Percentiles rank a stretch among this genome's conserved stretches.
phyloP scores from a whole-genome alignment of 139 green algal species.

The Pseudopediastrum boryanum region DNA sequence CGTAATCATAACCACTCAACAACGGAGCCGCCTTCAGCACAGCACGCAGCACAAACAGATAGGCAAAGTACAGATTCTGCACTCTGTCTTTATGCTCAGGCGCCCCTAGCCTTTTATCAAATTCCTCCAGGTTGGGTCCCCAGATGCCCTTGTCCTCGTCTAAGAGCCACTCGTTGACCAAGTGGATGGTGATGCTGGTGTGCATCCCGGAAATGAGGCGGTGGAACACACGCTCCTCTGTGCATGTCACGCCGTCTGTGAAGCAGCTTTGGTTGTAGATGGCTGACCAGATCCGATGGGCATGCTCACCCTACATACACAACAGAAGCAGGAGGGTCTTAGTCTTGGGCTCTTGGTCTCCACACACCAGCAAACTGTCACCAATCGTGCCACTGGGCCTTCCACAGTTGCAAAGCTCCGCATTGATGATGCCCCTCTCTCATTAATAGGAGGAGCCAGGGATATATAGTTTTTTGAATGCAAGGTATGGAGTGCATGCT shows the following conservation, averaged over 20 bases:
- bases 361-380: no score
- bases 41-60: slow-evolving; percentile 90
- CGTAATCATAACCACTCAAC: slow-evolving; percentile 63
- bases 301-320: slow-evolving; percentile 79
- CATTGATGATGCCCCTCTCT: no score
- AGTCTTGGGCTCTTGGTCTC: not conserved
- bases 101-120: slow-evolving; percentile 69
- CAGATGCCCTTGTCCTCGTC: slow-evolving; percentile 61
- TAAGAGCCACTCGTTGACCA: slow-evolving; percentile 80
- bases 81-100: slow-evolving; percentile 51
- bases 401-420: no score
- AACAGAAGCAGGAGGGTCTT: not conserved
- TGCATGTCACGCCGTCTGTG: slow-evolving; percentile 44
- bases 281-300: slow-evolving; percentile 87
- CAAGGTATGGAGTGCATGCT: no score
- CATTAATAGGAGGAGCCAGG: no score
- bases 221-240: slow-evolving; percentile 87
- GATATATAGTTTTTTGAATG: no score
- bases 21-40: slow-evolving; percentile 80
- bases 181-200: slow-evolving; percentile 90
- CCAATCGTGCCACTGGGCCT: no score
- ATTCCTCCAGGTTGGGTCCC: slow-evolving; percentile 83
- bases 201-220: slow-evolving; percentile 92
- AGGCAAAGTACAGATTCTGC: slow-evolving; percentile 96
- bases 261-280: slow-evolving; percentile 96